These are phyloP conservation scores for Rhynchosporium graminicola DNA, from an alignment of 2,329 filamentous ascomycete genomes.

Conservation along the genomic window DNA sequence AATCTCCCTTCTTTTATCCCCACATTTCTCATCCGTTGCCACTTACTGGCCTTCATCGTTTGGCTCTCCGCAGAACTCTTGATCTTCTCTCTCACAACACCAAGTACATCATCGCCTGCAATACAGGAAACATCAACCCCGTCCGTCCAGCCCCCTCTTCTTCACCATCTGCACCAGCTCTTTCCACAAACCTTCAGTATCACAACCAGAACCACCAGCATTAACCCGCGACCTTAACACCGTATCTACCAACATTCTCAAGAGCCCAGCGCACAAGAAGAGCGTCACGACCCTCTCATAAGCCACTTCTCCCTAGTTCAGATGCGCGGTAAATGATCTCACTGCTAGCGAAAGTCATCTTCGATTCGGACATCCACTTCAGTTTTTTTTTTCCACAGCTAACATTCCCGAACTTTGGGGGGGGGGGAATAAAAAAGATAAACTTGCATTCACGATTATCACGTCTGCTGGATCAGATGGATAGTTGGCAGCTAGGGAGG, in stretches of 20 bases:
- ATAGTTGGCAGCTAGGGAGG: conserved; percentile 45
- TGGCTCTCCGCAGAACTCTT: not conserved
- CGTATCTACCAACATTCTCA: conserved; percentile 47
- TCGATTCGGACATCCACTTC: conserved; percentile 46
- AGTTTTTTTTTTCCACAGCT: not conserved
- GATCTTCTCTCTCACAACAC: conserved; percentile 31
- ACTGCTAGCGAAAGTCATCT: conserved; percentile 38
- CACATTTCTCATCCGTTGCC: conserved; percentile 41
- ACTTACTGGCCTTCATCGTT: conserved; percentile 5
- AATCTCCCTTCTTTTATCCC: conserved; percentile 39
- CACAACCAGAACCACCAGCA: conserved; percentile 54
- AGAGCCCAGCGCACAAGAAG: conserved; percentile 37
- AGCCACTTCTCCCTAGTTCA: conserved; percentile 9
- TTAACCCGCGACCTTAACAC: conserved; percentile 54
- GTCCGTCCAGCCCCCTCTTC: conserved; percentile 9
- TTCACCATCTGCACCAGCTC: conserved; percentile 42
- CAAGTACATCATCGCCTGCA: conserved; percentile 47
- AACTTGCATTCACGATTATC: conserved; percentile 47
- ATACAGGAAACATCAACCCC: conserved; percentile 48
- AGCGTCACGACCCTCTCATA: conserved; percentile 27
- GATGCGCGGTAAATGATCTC: not conserved
- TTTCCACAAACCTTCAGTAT: conserved; percentile 44
- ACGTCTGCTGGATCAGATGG: conserved; percentile 49
- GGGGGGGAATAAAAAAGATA: not conserved
- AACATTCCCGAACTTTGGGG: not conserved